Evolutionary conservation across 2,329 filamentous ascomycete genomes (phyloP), one percentile per base, ranked within the genome.

Genomic region (Chalaropsis ovoidea): DNA sequence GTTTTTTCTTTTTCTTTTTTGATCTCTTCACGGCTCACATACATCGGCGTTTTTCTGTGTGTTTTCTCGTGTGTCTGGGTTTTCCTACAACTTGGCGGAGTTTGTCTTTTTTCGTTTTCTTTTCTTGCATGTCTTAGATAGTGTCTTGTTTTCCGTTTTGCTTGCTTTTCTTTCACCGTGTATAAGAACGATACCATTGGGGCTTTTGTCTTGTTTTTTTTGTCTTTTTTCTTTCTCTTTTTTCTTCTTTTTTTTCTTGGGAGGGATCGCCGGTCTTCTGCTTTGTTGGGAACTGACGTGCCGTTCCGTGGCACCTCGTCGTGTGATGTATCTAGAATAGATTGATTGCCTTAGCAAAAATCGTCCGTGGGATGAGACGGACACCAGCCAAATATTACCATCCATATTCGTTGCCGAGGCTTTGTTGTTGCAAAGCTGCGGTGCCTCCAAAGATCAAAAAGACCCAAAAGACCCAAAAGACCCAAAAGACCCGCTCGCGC

Each of bases 231-330:
- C 8, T 58, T 58, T 39, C 8, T 58, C 39, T 13, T 3, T 56
- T 54, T 61, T 27, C 8, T 63, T 63, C 27, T 58, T 58, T 45
- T 63, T 65, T 61, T 66, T 27, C 31, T 24, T 52, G 35, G 27
- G 22, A 39, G 7, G 15, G 35, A 31, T n/a, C n/a, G n/a, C n/a
- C n/a, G n/a, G 31, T 35, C 56, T 39, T 39, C 35, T 6, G 35
- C 35, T 39, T 39, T 10, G 35, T 39, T 39, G 35, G 35, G 35
- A 7, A 39, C 35, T 39, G 35, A 39, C 35, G 35, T 39, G 35
- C 35, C 4, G 4, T 39, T 39, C 35, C 35, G 8, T 7, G 35
- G 5, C 5, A 39, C 8, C 35, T 1, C 17, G 27, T 35, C 54
- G n/a, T 22, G 15, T 39, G 54, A 58, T 58, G 17, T 35, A 31